phyloP scores from a whole-genome alignment of 345 rosid genomes.

The Salix udensis region DNA sequence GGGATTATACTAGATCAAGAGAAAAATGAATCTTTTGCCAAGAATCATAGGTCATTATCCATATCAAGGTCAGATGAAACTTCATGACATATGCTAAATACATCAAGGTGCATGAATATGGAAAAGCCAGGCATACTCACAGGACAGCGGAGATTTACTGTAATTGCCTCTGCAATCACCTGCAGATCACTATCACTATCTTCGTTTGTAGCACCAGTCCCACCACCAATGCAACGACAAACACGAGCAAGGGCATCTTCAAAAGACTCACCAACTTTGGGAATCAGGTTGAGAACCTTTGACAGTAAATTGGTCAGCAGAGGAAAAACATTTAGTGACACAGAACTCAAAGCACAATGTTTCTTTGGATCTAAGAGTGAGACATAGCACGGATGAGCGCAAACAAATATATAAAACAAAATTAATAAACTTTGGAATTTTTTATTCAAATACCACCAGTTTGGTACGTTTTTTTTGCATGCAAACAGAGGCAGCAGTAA shows the following conservation, averaged over 20 bases:
- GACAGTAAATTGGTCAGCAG: background rate
- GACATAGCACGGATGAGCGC: background rate
- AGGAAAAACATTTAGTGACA: background rate
- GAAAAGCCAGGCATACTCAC: conserved; percentile 19
- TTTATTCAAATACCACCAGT: background rate
- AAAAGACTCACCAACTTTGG: conserved; percentile 35
- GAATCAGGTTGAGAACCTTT: conserved; percentile 32
- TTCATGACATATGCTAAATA: background rate
- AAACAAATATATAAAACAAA: background rate
- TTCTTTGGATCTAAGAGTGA: background rate
- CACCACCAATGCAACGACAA: conserved; percentile 40
- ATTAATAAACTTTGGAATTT: background rate
- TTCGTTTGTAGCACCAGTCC: conserved; percentile 18
- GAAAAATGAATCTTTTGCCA: background rate
- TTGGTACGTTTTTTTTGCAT: background rate
- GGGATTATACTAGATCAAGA: background rate
- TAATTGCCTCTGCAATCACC: conserved; percentile 41
- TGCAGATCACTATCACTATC: conserved; percentile 42
- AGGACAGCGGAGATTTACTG: conserved; percentile 39
- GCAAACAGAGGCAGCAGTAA: background rate
- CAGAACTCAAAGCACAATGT: background rate
- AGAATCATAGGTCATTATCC: background rate
- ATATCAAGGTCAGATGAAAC: background rate
- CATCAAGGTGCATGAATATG: background rate
- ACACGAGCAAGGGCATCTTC: conserved; percentile 37